These are phyloP conservation scores for Homolaphlyctis polyrhiza DNA, from an alignment of 371 early-diverging fungal genomes.

Conservation along the genomic window DNA sequence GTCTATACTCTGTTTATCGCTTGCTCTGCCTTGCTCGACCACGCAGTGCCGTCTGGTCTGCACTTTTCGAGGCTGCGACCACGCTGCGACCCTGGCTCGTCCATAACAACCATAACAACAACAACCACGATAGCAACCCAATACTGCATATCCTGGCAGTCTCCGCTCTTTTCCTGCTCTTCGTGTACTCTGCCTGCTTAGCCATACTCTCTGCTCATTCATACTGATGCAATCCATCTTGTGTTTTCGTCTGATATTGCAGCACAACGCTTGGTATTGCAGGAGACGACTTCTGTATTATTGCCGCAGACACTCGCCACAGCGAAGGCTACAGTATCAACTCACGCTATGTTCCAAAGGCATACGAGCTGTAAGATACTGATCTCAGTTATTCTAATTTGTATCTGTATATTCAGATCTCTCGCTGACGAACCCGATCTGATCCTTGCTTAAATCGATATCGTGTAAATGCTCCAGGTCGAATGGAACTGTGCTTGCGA, in stretches of 20 bases:
- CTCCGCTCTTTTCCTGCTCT: too few relatives aligned
- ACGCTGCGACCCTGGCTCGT: too few relatives aligned
- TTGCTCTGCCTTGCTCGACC: too few relatives aligned
- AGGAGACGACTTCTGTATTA: conserved; percentile 90
- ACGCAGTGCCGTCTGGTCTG: too few relatives aligned
- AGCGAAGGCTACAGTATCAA: conserved; percentile 95
- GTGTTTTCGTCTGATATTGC: not conserved
- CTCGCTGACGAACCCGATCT: not conserved
- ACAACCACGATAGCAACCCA: too few relatives aligned
- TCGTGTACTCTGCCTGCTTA: too few relatives aligned
- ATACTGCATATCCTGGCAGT: too few relatives aligned
- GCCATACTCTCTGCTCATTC: not conserved
- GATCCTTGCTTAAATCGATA: not conserved
- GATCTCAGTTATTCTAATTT: conserved; percentile 2
- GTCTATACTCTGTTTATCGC: too few relatives aligned
- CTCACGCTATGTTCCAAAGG: conserved; percentile 90
- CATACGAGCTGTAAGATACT: conserved; percentile 65
- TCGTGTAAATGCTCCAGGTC: conserved; percentile 36
- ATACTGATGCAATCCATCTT: not conserved
- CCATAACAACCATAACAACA: too few relatives aligned
- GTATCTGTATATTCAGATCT: not conserved
- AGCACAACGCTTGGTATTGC: conserved; percentile 94
- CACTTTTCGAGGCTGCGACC: too few relatives aligned
- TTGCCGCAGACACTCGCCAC: conserved; percentile 98
- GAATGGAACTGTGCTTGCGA: conserved; percentile 83